phyloP scores from a whole-genome alignment of 495 filamentous ascomycete species.

The Tetracladium setigerum region DNA sequence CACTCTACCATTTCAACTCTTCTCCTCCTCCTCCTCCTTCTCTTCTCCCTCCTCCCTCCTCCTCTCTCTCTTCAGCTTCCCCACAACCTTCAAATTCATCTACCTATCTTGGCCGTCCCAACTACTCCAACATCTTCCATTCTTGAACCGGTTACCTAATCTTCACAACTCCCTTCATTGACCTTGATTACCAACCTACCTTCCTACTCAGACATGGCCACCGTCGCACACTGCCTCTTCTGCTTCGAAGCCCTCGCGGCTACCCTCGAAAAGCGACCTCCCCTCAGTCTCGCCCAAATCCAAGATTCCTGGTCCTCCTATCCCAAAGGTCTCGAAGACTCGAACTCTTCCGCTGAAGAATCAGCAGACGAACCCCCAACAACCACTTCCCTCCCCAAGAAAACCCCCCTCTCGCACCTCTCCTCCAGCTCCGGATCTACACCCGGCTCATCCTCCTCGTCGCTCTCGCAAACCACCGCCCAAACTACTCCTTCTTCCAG shows the following conservation, averaged over 20 bases:
- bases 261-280: constrained; percentile 46
- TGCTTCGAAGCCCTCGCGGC: constrained; percentile 81
- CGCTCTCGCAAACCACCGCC: background rate
- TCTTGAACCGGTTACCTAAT: background rate
- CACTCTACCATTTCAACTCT: background rate
- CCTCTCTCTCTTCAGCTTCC: background rate
- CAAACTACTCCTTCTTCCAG: constrained; percentile 8
- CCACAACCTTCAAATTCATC: background rate
- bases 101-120: background rate
- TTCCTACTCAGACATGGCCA: constrained; percentile 56
- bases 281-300: constrained; percentile 52
- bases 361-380: constrained; percentile 25
- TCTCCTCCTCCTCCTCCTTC: background rate
- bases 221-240: constrained; percentile 73
- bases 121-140: background rate
- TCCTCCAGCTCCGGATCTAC: constrained; percentile 11
- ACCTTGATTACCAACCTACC: background rate
- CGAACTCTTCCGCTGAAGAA: constrained; percentile 26
- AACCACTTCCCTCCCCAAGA: constrained; percentile 22
- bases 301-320: constrained; percentile 65
- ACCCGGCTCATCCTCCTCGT: constrained; percentile 9
- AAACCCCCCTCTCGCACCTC: constrained; percentile 1
- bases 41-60: background rate
- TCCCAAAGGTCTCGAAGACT: constrained; percentile 26
- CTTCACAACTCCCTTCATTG: background rate